Base-by-base conservation (phyloP, 192 early-diverging fungal species). In the Dissophora globulifera region DNA sequence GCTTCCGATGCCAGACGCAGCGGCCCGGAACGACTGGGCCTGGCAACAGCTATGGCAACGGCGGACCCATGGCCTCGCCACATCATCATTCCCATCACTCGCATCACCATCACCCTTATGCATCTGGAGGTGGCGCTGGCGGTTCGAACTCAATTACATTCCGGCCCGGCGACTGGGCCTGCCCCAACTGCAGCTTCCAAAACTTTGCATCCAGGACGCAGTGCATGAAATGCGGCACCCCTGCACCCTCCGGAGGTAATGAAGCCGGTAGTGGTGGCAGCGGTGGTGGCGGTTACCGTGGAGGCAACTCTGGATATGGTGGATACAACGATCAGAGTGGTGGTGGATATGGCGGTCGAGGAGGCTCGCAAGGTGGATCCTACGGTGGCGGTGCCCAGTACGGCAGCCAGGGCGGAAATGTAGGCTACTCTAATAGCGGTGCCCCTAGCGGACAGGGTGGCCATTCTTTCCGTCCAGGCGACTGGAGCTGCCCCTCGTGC, bases 161-260 rank as follows among this genome's bases (percentile, higher is more conserved):
- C 63, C 71, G 86, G 26, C 84, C 84, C 12, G 92, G 92, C 12
- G 91, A 92, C 70, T 93, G 91, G 91, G 88, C 88, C 45, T 93
- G 92, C 67, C 82, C 88, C 9, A 87, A 87, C 52, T 93, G 92
- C 72, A 58, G 62, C 15, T 93, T 92, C 78, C 91, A 91, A 50
- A 93, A 93, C 74, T 93, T 93, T 79, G 88, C 92, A 0, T 92
- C 91, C 17, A 78, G 92, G 30, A 80, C 78, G 19, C 68, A 81
- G 38, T 93, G 92, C 63, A 81, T 90, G 78, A 81, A 86, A 16
- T 93, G 92, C 55, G 53, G 81, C 35, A 81, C 86, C 0, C 17
- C 48, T 15, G 58, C 74, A 5, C 81, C 79, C 33, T 57, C 58
- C 17, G 69, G 64, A 33, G 59, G 69, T n/a, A 55, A 58, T 29